A percentile compares a stretch with the other conserved stretches of the same genome.
These are phyloP conservation scores for Schrenkiella parvula DNA, from an alignment of 345 rosid genomes.

Conservation along the genomic window DNA sequence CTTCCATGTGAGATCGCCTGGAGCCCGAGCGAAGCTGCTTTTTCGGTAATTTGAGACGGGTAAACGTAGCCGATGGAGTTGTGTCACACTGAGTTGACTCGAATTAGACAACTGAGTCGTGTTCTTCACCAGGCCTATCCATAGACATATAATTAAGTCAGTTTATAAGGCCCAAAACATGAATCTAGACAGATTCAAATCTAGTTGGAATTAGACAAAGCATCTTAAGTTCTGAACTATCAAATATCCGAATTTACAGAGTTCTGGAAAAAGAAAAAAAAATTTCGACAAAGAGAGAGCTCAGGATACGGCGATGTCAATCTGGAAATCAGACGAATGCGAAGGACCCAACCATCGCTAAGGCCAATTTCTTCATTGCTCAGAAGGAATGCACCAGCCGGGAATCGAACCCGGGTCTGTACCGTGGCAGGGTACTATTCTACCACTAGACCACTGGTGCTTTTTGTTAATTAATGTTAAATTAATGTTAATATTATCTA, in stretches of 20 bases:
- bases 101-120: background rate
- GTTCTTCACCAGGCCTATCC: background rate
- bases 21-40: background rate
- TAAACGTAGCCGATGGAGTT: background rate
- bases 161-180: background rate
- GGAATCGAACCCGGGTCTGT: constrained; percentile 79
- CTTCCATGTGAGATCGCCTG: constrained; percentile 23
- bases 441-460: constrained; percentile 53
- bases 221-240: background rate
- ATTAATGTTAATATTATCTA: too few relatives aligned
- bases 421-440: constrained; percentile 68
- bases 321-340: background rate
- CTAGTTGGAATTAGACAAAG: background rate
- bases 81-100: constrained; percentile 1
- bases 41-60: background rate
- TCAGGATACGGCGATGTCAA: background rate
- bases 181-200: background rate
- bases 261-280: background rate
- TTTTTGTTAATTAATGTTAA: too few relatives aligned
- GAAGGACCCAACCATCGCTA: constrained; percentile 5
- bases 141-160: background rate
- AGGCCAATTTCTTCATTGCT: background rate
- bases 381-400: constrained; percentile 49
- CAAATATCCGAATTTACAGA: background rate
- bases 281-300: constrained; percentile 1